Conservation (phyloP, 148 eudicot genomes). For the Amaranthus cruentus region DNA sequence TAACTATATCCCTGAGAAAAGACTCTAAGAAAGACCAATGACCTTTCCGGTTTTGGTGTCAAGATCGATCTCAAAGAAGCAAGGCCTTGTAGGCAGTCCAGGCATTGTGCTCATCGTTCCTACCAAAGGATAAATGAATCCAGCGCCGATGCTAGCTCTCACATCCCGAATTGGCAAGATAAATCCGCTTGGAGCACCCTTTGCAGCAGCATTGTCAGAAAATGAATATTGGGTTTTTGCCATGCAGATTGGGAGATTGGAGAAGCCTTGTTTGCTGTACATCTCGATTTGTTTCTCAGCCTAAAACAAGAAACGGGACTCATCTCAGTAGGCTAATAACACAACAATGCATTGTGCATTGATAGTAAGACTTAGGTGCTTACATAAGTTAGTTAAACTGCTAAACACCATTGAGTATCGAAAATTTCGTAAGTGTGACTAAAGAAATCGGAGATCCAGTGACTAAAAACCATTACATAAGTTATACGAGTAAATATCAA, state of each 20-base stretch:
- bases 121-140: slow-evolving; percentile 89
- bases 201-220: slow-evolving; percentile 65
- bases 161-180: slow-evolving; percentile 87
- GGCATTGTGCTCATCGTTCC: slow-evolving; percentile 99
- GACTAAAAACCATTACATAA: not conserved
- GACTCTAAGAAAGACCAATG: slow-evolving; percentile 75
- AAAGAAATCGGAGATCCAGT: not conserved
- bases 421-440: not conserved
- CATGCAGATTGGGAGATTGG: slow-evolving; percentile 91
- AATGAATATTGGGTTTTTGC: slow-evolving; percentile 98
- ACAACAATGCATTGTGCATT: not conserved
- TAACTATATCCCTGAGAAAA: not conserved
- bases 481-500: not conserved
- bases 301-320: slow-evolving; percentile 25
- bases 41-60: slow-evolving; percentile 82
- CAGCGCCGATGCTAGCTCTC: slow-evolving; percentile 94
- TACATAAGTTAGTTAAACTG: not conserved
- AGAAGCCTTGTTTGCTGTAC: slow-evolving; percentile 88
- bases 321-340: not conserved
- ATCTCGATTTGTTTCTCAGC: slow-evolving; percentile 93
- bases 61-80: slow-evolving; percentile 92
- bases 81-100: slow-evolving; percentile 97
- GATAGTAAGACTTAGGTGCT: not conserved
- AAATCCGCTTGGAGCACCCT: slow-evolving; percentile 93
- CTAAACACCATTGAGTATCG: not conserved